Evolutionary conservation across 192 early-diverging fungal genomes (phyloP).

Genomic region (Backusella luteola): DNA sequence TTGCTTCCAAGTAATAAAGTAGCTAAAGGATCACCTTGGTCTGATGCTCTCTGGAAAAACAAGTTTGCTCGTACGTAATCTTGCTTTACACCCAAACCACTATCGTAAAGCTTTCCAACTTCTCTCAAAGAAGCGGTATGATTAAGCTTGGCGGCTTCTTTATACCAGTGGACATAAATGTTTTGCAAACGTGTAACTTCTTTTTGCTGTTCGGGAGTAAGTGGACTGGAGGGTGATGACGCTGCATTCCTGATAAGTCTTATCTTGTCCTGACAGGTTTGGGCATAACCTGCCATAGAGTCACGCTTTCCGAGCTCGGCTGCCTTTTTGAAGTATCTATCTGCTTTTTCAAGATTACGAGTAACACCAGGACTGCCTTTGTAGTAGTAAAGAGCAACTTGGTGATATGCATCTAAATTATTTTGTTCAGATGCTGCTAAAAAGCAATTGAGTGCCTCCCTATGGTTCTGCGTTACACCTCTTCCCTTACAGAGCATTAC

Average conservation of each 20-base stretch:
- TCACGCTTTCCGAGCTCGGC: constrained; percentile 19
- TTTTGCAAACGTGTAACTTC: not conserved
- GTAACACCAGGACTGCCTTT: constrained; percentile 32
- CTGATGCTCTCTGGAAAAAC: constrained; percentile 39
- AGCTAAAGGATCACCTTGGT: constrained; percentile 34
- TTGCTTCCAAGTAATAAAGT: constrained; percentile 34
- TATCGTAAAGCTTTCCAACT: constrained; percentile 36
- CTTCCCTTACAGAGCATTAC: constrained; percentile 41
- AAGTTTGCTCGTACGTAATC: constrained; percentile 26
- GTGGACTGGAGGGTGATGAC: not conserved
- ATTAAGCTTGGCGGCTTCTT: constrained; percentile 36
- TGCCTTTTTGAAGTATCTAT: constrained; percentile 32
- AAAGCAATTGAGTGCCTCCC: constrained; percentile 41
- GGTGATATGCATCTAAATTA: constrained; percentile 24
- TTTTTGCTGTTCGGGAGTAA: constrained; percentile 12
- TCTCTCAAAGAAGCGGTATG: constrained; percentile 29
- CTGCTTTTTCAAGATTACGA: constrained; percentile 31
- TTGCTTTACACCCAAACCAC: constrained; percentile 34
- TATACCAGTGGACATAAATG: constrained; percentile 27
- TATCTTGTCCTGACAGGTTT: constrained; percentile 13
- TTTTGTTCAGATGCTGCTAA: constrained; percentile 30
- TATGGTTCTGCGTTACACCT: constrained; percentile 27
- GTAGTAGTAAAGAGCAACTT: constrained; percentile 32
- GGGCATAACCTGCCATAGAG: constrained; percentile 25
- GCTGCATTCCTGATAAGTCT: constrained; percentile 11